Evolutionary conservation across 1,284 basidiomycete genomes (phyloP).

Genomic region (Moniliella sp.): DNA sequence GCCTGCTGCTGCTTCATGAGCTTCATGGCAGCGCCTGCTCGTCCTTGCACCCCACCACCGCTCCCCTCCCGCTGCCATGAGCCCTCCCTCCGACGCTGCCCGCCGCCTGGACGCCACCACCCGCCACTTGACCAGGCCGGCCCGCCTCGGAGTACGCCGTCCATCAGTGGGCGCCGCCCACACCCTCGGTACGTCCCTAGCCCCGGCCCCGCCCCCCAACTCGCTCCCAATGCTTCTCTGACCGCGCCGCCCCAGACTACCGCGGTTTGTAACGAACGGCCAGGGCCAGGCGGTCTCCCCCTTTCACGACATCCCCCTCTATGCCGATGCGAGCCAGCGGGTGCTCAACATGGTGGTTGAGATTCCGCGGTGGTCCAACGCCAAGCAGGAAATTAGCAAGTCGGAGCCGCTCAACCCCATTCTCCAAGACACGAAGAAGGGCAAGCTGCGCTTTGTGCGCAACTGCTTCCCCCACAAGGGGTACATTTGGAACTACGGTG

Average conservation of each 20-base stretch:
- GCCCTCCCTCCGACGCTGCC: too few species aligned
- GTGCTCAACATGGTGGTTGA: conserved; percentile 49
- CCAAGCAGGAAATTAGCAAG: conserved; percentile 91
- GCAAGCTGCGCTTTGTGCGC: conserved; percentile 84
- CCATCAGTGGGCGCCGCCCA: too few species aligned
- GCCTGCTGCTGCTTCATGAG: too few species aligned
- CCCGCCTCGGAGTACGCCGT: too few species aligned
- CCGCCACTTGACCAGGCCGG: too few species aligned
- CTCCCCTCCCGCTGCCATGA: too few species aligned
- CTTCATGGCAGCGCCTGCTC: too few species aligned
- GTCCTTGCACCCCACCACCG: too few species aligned
- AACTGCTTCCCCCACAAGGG: conserved; percentile 99
- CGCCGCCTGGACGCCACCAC: too few species aligned
- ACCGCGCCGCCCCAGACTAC: conserved; percentile 55
- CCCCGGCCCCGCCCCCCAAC: too few species aligned
- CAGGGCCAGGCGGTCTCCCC: conserved; percentile 25
- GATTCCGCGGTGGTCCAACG: conserved; percentile 95
- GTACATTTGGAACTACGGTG: conserved; percentile 42
- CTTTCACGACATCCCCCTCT: conserved; percentile 33
- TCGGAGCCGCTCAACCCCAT: conserved; percentile 95
- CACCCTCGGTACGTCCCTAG: too few species aligned
- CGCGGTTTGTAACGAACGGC: conserved; percentile 52
- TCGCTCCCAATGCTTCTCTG: too few species aligned
- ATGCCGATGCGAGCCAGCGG: conserved; percentile 30
- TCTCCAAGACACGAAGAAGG: conserved; percentile 92